These are phyloP conservation scores for Mychonastes homosphaera DNA, from an alignment of 139 green algal species.

Conservation along the genomic window DNA sequence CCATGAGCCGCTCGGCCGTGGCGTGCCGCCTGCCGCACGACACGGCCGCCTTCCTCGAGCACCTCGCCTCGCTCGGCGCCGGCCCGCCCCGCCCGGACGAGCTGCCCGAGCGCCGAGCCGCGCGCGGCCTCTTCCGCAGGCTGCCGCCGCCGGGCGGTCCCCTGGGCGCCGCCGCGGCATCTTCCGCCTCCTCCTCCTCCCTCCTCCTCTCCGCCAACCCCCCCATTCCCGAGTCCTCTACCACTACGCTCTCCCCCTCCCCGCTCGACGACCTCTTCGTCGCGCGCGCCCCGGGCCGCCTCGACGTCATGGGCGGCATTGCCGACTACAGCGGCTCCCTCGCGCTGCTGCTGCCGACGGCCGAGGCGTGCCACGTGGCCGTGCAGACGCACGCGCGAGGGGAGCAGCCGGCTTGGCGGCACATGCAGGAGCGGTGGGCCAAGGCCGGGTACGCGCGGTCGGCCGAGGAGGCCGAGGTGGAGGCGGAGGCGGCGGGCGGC, in stretches of 20 bases:
- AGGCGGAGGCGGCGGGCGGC: not conserved
- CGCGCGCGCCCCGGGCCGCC: constrained; percentile 70
- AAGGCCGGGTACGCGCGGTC: not conserved
- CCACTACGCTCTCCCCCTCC: not conserved
- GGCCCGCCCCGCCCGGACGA: too few species aligned
- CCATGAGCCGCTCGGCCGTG: too few species aligned
- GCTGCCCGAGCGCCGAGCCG: too few species aligned
- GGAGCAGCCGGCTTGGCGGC: constrained; percentile 36
- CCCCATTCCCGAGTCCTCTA: too few species aligned
- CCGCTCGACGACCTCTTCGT: constrained; percentile 43
- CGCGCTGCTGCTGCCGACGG: constrained; percentile 82
- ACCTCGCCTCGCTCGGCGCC: too few species aligned
- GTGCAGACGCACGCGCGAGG: constrained; percentile 40
- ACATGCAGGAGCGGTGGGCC: constrained; percentile 32
- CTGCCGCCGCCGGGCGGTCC: too few species aligned
- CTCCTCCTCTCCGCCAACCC: too few species aligned
- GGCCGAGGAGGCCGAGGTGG: not conserved
- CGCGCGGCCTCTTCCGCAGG: too few species aligned
- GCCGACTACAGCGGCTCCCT: constrained; percentile 86
- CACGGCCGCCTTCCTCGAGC: too few species aligned
- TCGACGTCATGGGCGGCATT: constrained; percentile 97
- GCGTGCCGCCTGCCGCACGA: too few species aligned
- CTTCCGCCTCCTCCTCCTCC: too few species aligned
- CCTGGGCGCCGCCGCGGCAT: too few species aligned
- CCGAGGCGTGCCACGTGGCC: constrained; percentile 78